Evolutionary conservation across 768 basidiomycete genomes (phyloP).

Genomic region (Panaeolus cyanescens): DNA sequence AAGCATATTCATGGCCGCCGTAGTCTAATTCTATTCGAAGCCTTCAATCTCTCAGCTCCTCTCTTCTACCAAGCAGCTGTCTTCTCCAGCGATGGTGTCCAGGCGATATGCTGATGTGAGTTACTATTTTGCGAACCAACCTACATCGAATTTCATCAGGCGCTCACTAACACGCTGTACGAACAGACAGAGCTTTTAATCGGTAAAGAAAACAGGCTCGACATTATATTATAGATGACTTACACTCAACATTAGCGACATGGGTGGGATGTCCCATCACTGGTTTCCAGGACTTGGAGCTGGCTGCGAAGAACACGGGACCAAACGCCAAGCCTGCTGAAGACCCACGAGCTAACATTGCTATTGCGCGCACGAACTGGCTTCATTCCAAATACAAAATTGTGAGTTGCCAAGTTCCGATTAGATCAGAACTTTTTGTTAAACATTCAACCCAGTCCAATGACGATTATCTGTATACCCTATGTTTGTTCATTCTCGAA

Average conservation of each 20-base stretch:
- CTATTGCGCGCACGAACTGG: conserved; percentile 43
- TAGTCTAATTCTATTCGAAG: conserved; percentile 21
- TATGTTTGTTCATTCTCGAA: conserved; percentile 31
- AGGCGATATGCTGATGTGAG: conserved; percentile 52
- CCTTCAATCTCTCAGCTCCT: conserved; percentile 49
- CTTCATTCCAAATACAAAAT: conserved; percentile 45
- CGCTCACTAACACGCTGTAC: no score
- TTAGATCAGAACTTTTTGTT: not conserved
- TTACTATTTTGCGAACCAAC: no score
- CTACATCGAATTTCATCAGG: no score
- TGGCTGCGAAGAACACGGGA: conserved; percentile 12
- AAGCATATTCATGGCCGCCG: not conserved
- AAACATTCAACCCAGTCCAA: conserved; percentile 23
- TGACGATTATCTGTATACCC: conserved; percentile 33
- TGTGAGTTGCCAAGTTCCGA: conserved; percentile 22
- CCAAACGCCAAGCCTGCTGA: conserved; percentile 21
- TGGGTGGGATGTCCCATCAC: conserved; percentile 36
- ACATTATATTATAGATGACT: no score
- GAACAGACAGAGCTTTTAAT: conserved; percentile 47
- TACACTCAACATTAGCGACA: conserved; percentile 16
- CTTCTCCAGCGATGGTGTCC: conserved; percentile 33
- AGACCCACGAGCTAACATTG: conserved; percentile 42
- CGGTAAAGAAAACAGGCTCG: conserved; percentile 19
- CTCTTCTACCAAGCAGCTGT: conserved; percentile 40
- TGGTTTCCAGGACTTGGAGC: conserved; percentile 21